Evolutionary conservation across 192 early-diverging fungal genomes (phyloP), one percentile per base, ranked within the genome.

Genomic region (Phycomyces blakesleeanus): DNA sequence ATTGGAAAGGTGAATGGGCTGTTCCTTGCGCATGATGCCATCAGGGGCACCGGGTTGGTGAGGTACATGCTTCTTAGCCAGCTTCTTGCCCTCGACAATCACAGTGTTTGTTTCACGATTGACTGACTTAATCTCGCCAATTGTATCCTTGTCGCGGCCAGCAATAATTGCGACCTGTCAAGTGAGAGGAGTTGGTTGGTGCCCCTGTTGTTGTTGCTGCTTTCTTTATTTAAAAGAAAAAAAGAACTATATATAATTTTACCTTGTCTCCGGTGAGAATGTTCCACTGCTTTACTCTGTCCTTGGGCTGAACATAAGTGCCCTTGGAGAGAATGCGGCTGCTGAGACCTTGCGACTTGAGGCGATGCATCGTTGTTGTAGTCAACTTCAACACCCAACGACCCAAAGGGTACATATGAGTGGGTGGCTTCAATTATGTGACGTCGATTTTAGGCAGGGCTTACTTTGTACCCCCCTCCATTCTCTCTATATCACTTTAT

Each of bases 1-100:
- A 63, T 79, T 79, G 16, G 78, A 77, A 41, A 77, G 41, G 62
- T 79, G 78, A 59, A 79, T 79, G 40, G 78, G 64, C 63, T 58
- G 59, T 47, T 74, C 59, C 58, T 63, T 66, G 61, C 69, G 47
- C 56, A 71, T 60, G 24, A 67, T 71, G 50, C 74, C 74, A 25
- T 76, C 68, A 44, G 74, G 74, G 11, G 68, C 74, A 20, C 53
- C 57, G 9, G 64, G 68, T 42, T 71, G 74, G 39, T 62, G 67
- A 42, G 68, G 65, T 10, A 76, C 73, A 64, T 76, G 74, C 25
- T 76, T 76, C 57, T 76, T 76, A 42, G 64, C 57, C 68, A 76
- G 51, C 52, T 70, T 76, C 44, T 71, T 70, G 49, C 68, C 74
- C 55, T 76, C 65, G 22, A 76, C 74, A 64, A 71, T 21, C 15